Evolutionary conservation across 179 eudicot species (phyloP), one percentile per base, ranked within the genome.

Genomic region (Camellia oleifera): DNA sequence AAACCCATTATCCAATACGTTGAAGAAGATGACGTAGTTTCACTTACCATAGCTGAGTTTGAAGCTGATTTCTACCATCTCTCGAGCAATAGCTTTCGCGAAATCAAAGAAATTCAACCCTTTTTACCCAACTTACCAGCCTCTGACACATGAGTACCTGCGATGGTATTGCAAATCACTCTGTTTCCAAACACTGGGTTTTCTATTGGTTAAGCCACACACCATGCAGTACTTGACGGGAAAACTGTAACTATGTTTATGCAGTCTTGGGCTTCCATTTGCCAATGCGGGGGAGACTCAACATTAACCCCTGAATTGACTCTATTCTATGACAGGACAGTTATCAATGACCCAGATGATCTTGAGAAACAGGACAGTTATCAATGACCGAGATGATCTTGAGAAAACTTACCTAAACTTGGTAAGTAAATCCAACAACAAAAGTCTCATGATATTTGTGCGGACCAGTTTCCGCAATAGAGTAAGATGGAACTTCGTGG

Each of bases 211-310:
- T 4, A 82, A 4, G 77, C 88, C 20, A 78, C 74, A 40, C 89
- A 80, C 78, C 82, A 80, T 6, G 89, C 82, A 11, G 79, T 78
- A 46, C 67, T 77, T 26, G 90, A 89, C 71, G 84, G 87, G 2
- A 82, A 88, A 57, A 78, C 87, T 0, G 78, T 83, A 65, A 40
- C 81, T 52, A 78, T 78, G 76, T 89, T 89, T 77, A 57, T 89
- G 72, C 76, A 70, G 44, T n/a, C 83, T 0, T 89, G 92, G 92
- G 82, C 88, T 10, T 82, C 78, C 57, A 52, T 80, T 23, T 89
- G 76, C 26, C 87, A 12, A 69, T 50, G 14, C 1, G 77, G 12
- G 0, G 57, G 13, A 14, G 69, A 72, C 26, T 40, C 66, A 12
- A 44, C 57, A 69, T 32, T 70, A 44, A 18, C 11, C 0, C 63